These are phyloP conservation scores for Penicillium sp. DNA, from an alignment of 2,329 filamentous ascomycete genomes.

Conservation along the genomic window DNA sequence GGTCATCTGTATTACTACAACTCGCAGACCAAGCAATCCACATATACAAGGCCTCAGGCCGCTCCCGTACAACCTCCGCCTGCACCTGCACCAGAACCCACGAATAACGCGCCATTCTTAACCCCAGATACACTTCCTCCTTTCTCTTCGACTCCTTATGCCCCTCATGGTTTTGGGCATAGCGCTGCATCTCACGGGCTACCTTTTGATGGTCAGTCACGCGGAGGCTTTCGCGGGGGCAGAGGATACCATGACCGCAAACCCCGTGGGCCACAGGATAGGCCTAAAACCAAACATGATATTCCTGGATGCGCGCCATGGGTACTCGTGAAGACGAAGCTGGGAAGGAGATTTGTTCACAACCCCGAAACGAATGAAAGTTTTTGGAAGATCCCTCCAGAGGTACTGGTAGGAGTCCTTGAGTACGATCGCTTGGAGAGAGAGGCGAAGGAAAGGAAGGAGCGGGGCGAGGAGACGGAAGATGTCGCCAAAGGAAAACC, in stretches of 20 bases:
- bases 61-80: constrained; percentile 36
- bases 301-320: constrained; percentile 80
- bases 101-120: too few relatives aligned
- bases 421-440: constrained; percentile 65
- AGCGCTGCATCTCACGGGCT: too few relatives aligned
- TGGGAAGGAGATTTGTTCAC: constrained; percentile 80
- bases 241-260: constrained; percentile 53
- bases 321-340: constrained; percentile 86
- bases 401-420: constrained; percentile 64
- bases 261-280: constrained; percentile 62
- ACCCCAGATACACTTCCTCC: constrained; percentile 29
- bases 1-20: constrained; percentile 88
- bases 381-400: constrained; percentile 90
- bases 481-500: too few relatives aligned
- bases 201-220: too few relatives aligned
- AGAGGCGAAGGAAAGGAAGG: constrained; percentile 54
- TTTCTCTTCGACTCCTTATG: constrained; percentile 33
- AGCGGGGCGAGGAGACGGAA: constrained; percentile 27
- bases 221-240: constrained; percentile 43
- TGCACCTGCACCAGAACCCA: too few relatives aligned
- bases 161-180: too few relatives aligned
- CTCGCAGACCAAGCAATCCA: constrained; percentile 70
- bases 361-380: constrained; percentile 78
- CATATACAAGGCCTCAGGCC: constrained; percentile 65
- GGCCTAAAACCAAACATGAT: constrained; percentile 65